Evolutionary conservation across 2,329 filamentous ascomycete species (phyloP).

Genomic region (Cladophialophora immunda): DNA sequence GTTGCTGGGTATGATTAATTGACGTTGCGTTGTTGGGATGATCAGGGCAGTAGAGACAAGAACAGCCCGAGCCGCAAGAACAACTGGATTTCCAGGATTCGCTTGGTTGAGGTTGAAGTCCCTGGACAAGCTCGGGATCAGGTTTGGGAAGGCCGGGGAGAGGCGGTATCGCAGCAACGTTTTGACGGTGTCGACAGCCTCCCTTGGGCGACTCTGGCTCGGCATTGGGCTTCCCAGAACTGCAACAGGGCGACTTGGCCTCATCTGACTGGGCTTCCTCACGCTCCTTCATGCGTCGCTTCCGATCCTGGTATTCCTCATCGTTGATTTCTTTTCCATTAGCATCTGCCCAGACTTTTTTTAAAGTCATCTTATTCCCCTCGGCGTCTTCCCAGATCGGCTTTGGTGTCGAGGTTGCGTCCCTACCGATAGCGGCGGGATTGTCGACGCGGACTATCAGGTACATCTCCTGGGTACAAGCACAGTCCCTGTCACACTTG

Average conservation of each 20-base stretch:
- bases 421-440: slow-evolving; percentile 27
- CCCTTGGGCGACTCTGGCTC: slow-evolving; percentile 26
- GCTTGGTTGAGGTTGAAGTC: not conserved
- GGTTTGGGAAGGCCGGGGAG: slow-evolving; percentile 8
- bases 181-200: slow-evolving; percentile 39
- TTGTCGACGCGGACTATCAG: slow-evolving; percentile 36
- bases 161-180: slow-evolving; percentile 26
- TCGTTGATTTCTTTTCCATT: slow-evolving; percentile 37
- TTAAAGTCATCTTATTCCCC: slow-evolving; percentile 37
- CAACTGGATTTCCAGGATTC: slow-evolving; percentile 33
- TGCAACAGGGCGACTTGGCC: slow-evolving; percentile 32
- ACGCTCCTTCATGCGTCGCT: slow-evolving; percentile 33
- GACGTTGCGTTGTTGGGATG: slow-evolving; percentile 42
- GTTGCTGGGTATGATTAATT: slow-evolving; percentile 36
- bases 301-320: slow-evolving; percentile 35
- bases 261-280: slow-evolving; percentile 29
- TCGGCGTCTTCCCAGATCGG: slow-evolving; percentile 38
- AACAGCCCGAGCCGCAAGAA: slow-evolving; percentile 40
- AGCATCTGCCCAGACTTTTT: slow-evolving; percentile 38
- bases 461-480: slow-evolving; percentile 39
- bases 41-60: slow-evolving; percentile 41
- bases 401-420: slow-evolving; percentile 35
- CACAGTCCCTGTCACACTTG: slow-evolving; percentile 38
- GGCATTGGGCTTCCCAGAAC: slow-evolving; percentile 26
- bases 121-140: slow-evolving; percentile 9